Evolutionary conservation across 768 basidiomycete species (phyloP), one percentile per base, ranked within the genome.

Genomic region (Phaffia australis): DNA sequence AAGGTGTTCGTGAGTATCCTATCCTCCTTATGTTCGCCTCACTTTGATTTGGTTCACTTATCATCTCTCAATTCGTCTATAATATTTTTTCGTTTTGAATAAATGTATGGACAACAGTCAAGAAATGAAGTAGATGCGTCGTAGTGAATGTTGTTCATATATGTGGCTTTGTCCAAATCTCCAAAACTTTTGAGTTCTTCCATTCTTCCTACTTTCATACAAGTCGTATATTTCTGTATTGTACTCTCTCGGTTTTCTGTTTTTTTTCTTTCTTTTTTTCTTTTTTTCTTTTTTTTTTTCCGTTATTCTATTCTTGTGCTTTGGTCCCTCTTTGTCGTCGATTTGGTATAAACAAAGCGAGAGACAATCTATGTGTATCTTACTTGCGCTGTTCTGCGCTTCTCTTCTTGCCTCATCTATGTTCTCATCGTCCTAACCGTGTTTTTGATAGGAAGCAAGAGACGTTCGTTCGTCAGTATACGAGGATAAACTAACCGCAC

Each of bases 1-100:
- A 58, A 57, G 57, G 25, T 51, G 25, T 65, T 65, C 15, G 56
- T 59, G n/a, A 54, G 64, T 25, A 16, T 47, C 4, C 42, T 2
- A 7, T 23, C 30, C 14, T 49, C 59, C 32, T 48, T 25, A 9
- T 25, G 25, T 7, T 25, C 30, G 9, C 27, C 16, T 27, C 21
- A 21, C 59, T 60, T 8, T 29, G 35, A 42, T 42, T 11, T 42
- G 35, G 35, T 11, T 42, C 35, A 42, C 35, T 42, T 11, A 42
- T 42, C 6, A 42, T 11, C 11, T 11, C 6, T 42, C 35, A 11
- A 42, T 42, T 11, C 35, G 35, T 42, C 35, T 42, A 11, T 42
- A 11, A 42, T 5, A 4, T 42, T 42, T 42, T 42, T 11, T 42
- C 11, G 35, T 5, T 42, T 11, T 42, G 35, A 42, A 42, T 42